Percentiles rank a stretch among this genome's conserved stretches.
These are phyloP conservation scores for Musa itinerans DNA, from an alignment of 176 grass and related monocot genomes.

Conservation along the genomic window DNA sequence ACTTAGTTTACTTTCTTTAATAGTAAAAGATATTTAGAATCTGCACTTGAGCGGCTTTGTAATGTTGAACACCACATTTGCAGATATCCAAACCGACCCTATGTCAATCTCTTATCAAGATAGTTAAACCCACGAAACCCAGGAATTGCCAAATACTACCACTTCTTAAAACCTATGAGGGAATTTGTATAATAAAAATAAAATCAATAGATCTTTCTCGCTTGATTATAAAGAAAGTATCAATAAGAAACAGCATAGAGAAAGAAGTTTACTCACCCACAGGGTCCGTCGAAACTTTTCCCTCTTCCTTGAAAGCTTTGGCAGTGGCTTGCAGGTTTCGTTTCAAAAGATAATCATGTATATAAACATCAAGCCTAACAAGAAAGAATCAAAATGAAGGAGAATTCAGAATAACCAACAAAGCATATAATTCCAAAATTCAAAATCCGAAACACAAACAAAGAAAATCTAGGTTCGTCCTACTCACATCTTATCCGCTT, in stretches of 20 bases:
- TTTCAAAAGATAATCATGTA: constrained; percentile 91
- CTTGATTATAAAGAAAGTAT: background rate
- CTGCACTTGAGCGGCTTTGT: background rate
- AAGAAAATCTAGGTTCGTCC: background rate
- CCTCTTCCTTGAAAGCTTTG: constrained; percentile 89
- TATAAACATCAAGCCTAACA: constrained; percentile 94
- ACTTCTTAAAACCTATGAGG: background rate
- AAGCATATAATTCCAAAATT: background rate
- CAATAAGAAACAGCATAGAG: background rate
- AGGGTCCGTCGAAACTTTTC: constrained; percentile 82
- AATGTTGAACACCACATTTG: background rate
- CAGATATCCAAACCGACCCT: background rate
- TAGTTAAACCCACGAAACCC: background rate
- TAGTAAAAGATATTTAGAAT: background rate
- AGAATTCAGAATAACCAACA: background rate
- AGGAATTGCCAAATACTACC: background rate
- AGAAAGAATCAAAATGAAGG: background rate
- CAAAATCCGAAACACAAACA: background rate
- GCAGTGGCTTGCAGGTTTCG: constrained; percentile 80
- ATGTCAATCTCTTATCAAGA: background rate
- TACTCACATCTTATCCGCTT: constrained; percentile 91
- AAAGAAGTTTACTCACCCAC: constrained; percentile 48
- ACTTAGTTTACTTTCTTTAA: background rate
- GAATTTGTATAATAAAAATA: background rate
- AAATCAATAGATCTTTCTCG: background rate